Evolutionary conservation across 306 rosid species (phyloP).

Genomic region (Malus sieversii): DNA sequence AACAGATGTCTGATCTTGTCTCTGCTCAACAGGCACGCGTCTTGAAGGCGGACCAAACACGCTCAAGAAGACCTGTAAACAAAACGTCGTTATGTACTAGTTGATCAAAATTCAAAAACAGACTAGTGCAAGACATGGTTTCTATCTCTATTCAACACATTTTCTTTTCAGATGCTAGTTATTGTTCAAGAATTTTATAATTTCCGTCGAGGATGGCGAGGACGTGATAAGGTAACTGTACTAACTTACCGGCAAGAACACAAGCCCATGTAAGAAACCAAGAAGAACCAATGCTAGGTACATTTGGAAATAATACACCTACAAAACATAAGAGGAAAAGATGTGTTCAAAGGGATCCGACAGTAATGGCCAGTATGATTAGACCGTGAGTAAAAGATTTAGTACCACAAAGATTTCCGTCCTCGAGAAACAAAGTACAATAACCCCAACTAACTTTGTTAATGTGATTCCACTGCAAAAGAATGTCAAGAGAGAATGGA

Average conservation of each 20-base stretch:
- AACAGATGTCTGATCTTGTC: conserved; percentile 44
- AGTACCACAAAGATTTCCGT: conserved; percentile 98
- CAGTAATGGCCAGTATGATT: neutral
- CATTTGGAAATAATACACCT: conserved; percentile 98
- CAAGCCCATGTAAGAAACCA: conserved; percentile 93
- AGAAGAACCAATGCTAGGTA: conserved; percentile 87
- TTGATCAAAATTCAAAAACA: neutral
- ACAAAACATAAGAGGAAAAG: conserved; percentile 4
- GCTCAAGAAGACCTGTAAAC: conserved; percentile 75
- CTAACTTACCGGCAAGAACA: conserved; percentile 80
- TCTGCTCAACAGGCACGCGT: conserved; percentile 38
- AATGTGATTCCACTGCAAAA: conserved; percentile 82
- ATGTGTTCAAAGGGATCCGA: neutral
- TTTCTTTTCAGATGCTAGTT: neutral
- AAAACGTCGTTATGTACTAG: neutral
- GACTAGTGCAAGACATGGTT: neutral
- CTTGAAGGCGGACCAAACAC: conserved; percentile 94
- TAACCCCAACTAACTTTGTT: conserved; percentile 91
- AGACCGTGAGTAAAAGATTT: conserved; percentile 5
- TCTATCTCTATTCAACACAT: neutral
- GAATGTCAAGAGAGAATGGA: neutral
- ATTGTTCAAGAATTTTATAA: neutral
- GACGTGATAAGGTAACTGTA: neutral
- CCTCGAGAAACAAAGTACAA: conserved; percentile 92
- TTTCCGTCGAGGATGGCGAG: neutral